phyloP scores from a whole-genome alignment of 352 stramenopile species.

The Aphanomyces euteiches region DNA sequence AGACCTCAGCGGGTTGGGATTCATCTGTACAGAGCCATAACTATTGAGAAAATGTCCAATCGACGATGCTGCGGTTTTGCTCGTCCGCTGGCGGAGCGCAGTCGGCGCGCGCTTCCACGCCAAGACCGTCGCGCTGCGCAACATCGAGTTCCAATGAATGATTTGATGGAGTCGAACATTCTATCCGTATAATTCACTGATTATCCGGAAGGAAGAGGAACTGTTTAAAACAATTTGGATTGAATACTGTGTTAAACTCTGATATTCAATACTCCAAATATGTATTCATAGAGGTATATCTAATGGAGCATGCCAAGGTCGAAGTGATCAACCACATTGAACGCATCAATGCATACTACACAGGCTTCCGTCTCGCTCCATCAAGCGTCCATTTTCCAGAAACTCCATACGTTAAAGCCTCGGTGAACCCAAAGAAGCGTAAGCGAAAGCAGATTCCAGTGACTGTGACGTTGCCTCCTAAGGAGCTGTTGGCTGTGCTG shows the following conservation, averaged over 20 bases:
- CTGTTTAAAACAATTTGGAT: background rate
- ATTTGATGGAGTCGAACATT: background rate
- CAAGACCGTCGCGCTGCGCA: background rate
- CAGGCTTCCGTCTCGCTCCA: conserved; percentile 33
- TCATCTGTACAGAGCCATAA: too few species aligned
- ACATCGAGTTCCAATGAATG: conserved; percentile 4
- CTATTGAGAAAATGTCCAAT: background rate
- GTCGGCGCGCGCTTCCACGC: background rate
- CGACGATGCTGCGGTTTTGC: background rate
- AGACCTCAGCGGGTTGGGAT: too few species aligned
- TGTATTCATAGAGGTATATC: too few species aligned
- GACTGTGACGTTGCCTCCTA: conserved; percentile 40
- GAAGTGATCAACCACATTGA: conserved; percentile 46
- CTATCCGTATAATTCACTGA: background rate
- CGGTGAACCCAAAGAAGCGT: conserved; percentile 20
- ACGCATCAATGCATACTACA: conserved; percentile 57
- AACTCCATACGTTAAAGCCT: conserved; percentile 33
- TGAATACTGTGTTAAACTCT: background rate
- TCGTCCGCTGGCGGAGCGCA: background rate
- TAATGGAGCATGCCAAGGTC: conserved; percentile 22
- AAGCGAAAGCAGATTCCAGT: conserved; percentile 24
- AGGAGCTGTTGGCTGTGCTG: conserved; percentile 40
- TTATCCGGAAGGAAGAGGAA: background rate
- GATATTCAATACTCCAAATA: background rate
- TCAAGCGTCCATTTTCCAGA: conserved; percentile 40